Evolutionary conservation across 2,329 filamentous ascomycete species (phyloP).

Genomic region (Fusarium sp.): DNA sequence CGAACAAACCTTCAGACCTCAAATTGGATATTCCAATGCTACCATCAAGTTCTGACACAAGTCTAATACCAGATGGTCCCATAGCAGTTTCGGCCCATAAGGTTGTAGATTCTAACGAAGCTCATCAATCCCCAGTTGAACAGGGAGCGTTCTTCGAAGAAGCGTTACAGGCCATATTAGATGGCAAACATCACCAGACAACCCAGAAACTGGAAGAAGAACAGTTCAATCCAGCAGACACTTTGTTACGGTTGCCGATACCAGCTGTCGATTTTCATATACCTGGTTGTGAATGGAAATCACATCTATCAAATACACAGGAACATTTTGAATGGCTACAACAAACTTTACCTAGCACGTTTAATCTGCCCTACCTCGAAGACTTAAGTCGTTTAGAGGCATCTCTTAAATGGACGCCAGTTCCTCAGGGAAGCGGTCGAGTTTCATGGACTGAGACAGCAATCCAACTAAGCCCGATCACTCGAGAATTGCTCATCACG

Average conservation of each 20-base stretch:
- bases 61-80: neutral
- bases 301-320: slow-evolving; percentile 29
- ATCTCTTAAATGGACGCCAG: slow-evolving; percentile 47
- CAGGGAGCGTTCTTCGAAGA: slow-evolving; percentile 43
- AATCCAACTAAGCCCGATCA: slow-evolving; percentile 6
- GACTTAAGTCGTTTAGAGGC: slow-evolving; percentile 25
- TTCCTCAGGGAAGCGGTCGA: slow-evolving; percentile 20
- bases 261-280: slow-evolving; percentile 49
- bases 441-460: slow-evolving; percentile 31
- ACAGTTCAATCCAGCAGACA: slow-evolving; percentile 44
- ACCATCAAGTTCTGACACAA: slow-evolving; percentile 27
- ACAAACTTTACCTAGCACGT: neutral
- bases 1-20: slow-evolving; percentile 10
- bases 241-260: slow-evolving; percentile 48
- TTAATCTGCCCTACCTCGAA: slow-evolving; percentile 7
- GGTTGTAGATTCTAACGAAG: neutral
- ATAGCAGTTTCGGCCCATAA: neutral
- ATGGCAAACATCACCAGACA: slow-evolving; percentile 22
- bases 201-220: slow-evolving; percentile 49
- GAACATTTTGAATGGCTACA: slow-evolving; percentile 48
- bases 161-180: slow-evolving; percentile 42
- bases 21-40: slow-evolving; percentile 47
- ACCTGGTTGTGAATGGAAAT: slow-evolving; percentile 44
- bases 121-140: neutral
- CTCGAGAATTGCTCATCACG: slow-evolving; percentile 30